These are phyloP conservation scores for Phytophthora crassamura DNA, from an alignment of 352 stramenopile species.

Conservation along the genomic window DNA sequence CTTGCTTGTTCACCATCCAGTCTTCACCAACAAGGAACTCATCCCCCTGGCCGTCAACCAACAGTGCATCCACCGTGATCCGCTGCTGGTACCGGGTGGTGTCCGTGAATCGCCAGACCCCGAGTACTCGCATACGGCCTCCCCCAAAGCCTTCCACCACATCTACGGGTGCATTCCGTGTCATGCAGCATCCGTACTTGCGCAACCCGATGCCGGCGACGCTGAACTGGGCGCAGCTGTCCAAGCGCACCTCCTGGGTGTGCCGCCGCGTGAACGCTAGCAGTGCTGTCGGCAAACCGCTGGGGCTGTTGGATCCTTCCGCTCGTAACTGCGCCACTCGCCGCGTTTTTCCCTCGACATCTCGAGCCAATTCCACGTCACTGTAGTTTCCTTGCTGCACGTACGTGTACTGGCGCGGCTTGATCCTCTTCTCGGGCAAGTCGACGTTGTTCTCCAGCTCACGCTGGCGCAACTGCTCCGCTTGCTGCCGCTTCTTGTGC, in stretches of 20 bases:
- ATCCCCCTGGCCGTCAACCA: constrained; percentile 1
- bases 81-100: constrained; percentile 3
- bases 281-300: constrained; percentile 5
- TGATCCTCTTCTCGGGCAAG: no score
- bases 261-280: background rate
- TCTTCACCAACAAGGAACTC: constrained; percentile 19
- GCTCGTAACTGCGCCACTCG: constrained; percentile 5
- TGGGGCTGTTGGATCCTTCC: background rate
- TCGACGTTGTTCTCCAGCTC: no score
- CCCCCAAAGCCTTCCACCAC: constrained; percentile 20
- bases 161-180: constrained; percentile 1
- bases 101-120: constrained; percentile 1
- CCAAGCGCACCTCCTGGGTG: constrained; percentile 5
- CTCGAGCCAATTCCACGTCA: background rate
- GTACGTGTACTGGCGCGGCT: background rate
- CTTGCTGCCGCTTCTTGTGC: background rate
- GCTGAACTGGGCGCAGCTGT: no score
- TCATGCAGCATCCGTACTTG: constrained; percentile 3
- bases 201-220: background rate
- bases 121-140: background rate
- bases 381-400: constrained; percentile 6
- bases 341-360: background rate
- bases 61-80: background rate
- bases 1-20: constrained; percentile 12
- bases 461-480: no score